Base-by-base conservation (phyloP, 176 grass and related monocot species). In the Aegilops bicornis region DNA sequence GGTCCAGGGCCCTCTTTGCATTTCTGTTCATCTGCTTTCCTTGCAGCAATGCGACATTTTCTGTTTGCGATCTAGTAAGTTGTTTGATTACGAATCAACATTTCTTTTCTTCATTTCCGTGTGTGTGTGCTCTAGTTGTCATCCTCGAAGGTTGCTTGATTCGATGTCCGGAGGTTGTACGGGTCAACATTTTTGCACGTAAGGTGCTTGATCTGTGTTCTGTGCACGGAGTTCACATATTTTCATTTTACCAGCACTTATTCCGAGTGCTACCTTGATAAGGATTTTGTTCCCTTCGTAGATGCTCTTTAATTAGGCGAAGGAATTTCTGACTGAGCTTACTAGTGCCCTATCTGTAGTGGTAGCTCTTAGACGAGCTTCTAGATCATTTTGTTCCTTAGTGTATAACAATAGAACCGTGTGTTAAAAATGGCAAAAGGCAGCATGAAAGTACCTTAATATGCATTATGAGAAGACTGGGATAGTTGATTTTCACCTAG, bases 1-100 rank as follows among this genome's bases (percentile, higher is more conserved):
- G 96, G 93, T 93, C 37, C 30, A 19, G 12, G 11, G 19, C 17
- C 43, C 52, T 48, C 74, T 14, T 17, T 69, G 63, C 64, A 64
- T 36, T 86, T 65, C 39, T 13, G 32, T 54, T 68, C 23, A 63
- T 42, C 56, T 76, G n/a, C 3, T 58, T 2, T 76, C 82, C 7
- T 37, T 40, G 12, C 2, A 68, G 67, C 27, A 33, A 10, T 43
- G 52, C 59, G 17, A 24, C 13, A 14, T 52, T 52, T 64, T 15
- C 36, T 59, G n/a, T 65, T n/a, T 71, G 4, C 60, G n/a, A 63
- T 63, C 60, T 63, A 27, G 27, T 27, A 63, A 7, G 56, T 22
- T 6, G 14, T 37, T 74, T 74, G 54, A 64, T 64, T 15, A 29
- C 39, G 27, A 39, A 56, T 17, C 7, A 1, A 17, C 58, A 23